These are phyloP conservation scores for Chlamydomonas reinhardtii DNA, from an alignment of 163 green algal species.

Conservation along the genomic window DNA sequence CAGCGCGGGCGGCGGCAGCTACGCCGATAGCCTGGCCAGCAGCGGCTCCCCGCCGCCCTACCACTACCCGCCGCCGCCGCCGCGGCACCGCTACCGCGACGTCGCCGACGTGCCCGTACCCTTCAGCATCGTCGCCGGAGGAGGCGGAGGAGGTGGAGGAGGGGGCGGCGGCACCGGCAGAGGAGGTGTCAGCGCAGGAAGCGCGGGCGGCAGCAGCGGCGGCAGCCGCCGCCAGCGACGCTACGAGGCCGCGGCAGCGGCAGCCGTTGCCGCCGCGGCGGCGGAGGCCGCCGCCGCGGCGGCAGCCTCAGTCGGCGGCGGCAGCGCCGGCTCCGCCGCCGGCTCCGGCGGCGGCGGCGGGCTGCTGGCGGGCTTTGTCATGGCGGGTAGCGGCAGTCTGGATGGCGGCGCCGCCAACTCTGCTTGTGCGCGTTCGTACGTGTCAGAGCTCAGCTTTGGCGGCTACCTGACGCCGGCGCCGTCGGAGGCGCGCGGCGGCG, in stretches of 20 bases:
- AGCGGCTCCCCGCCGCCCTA: too few relatives aligned
- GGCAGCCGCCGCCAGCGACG: conserved; percentile 8
- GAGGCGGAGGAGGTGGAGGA: not conserved
- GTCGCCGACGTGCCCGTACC: conserved; percentile 25
- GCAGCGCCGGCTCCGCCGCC: too few relatives aligned
- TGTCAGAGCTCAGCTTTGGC: conserved; percentile 39
- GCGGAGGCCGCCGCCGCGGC: not conserved
- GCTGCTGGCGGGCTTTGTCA: too few relatives aligned
- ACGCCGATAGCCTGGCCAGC: too few relatives aligned
- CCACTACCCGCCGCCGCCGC: too few relatives aligned
- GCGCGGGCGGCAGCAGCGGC: not conserved
- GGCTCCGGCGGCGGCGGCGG: too few relatives aligned
- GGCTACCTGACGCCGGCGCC: conserved; percentile 31
- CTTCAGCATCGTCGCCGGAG: not conserved
- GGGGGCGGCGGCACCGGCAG: too few relatives aligned
- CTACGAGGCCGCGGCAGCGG: conserved; percentile 17
- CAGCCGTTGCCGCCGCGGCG: not conserved
- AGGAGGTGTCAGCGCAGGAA: too few relatives aligned
- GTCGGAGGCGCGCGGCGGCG: not conserved
- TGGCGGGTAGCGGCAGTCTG: not conserved
- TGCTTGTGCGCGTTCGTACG: conserved; percentile 26
- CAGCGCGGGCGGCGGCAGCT: too few relatives aligned
- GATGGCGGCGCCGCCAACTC: not conserved
- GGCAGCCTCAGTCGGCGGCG: not conserved
- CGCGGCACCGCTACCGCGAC: not conserved